A percentile compares a stretch with the other conserved stretches of the same genome.
Conservation (phyloP, 1,284 basidiomycete genomes). For the Trichosporon sp. region DNA sequence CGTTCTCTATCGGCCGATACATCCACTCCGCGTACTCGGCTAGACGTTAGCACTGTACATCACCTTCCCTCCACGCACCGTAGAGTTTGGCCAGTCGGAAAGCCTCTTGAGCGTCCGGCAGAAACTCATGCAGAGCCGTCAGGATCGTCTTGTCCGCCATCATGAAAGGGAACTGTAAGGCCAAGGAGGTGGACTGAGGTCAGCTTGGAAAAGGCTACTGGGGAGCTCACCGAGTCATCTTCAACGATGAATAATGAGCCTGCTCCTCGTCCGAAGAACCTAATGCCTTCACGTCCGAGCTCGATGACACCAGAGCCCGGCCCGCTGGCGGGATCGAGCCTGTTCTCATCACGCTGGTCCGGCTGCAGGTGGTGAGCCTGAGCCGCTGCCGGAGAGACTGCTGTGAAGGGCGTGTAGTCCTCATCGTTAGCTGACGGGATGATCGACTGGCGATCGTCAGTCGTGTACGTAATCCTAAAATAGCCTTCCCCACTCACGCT, state of each 20-base stretch:
- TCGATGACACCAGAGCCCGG: conserved; percentile 28
- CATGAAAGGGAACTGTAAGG: conserved; percentile 32
- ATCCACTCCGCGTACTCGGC: conserved; percentile 37
- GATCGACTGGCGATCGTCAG: background rate
- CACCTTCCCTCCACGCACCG: conserved; percentile 20
- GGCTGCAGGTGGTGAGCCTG: conserved; percentile 17
- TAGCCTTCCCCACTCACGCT: background rate
- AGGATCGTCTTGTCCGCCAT: conserved; percentile 23
- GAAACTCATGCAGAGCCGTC: conserved; percentile 27
- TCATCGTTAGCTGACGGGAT: conserved; percentile 7
- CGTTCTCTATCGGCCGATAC: conserved; percentile 33
- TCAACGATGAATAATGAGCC: conserved; percentile 35
- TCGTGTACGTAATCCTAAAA: background rate
- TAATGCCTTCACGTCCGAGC: conserved; percentile 27
- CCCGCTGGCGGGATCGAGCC: conserved; percentile 28
- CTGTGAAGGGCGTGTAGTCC: conserved; percentile 32
- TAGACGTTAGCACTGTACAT: background rate
- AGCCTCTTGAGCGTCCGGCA: conserved; percentile 27
- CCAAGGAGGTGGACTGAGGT: conserved; percentile 23
- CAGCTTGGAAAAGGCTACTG: background rate
- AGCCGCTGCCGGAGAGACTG: conserved; percentile 26
- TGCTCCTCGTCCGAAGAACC: conserved; percentile 35
- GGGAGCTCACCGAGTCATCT: conserved; percentile 21
- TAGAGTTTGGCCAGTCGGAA: conserved; percentile 26
- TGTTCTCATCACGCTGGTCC: conserved; percentile 28